phyloP scores from a whole-genome alignment of 2,329 filamentous ascomycete genomes.

The Pseudocercospora pini-densiflorae region DNA sequence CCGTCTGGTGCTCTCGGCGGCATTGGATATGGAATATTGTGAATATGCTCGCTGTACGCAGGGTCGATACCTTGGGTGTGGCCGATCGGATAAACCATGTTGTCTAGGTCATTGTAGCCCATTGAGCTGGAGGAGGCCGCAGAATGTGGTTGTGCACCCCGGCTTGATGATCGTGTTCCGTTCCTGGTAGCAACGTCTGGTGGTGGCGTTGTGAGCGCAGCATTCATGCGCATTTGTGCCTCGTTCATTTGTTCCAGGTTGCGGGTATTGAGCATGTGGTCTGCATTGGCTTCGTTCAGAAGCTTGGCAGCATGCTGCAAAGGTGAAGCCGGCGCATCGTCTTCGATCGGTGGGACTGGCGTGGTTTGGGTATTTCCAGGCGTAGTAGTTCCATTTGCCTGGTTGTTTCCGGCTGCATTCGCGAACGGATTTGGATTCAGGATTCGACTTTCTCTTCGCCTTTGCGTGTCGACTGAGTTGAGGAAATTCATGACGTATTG shows the following conservation, averaged over 20 bases:
- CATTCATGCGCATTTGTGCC: constrained; percentile 58
- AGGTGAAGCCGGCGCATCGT: constrained; percentile 69
- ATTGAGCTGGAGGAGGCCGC: constrained; percentile 57
- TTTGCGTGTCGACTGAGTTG: constrained; percentile 66
- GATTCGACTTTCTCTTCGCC: constrained; percentile 64
- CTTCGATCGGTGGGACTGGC: constrained; percentile 43
- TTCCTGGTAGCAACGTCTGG: constrained; percentile 50
- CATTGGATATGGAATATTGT: constrained; percentile 87
- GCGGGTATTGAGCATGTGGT: constrained; percentile 66
- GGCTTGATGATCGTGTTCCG: constrained; percentile 48
- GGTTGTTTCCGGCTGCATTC: constrained; percentile 13
- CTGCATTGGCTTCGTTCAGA: constrained; percentile 67
- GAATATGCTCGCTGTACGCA: constrained; percentile 90
- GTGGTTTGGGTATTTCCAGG: constrained; percentile 19
- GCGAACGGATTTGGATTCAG: constrained; percentile 44
- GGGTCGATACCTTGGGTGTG: constrained; percentile 92
- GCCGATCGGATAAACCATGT: constrained; percentile 87
- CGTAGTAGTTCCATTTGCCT: constrained; percentile 20
- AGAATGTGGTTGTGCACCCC: constrained; percentile 48
- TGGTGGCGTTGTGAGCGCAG: constrained; percentile 61
- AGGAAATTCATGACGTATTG: constrained; percentile 72
- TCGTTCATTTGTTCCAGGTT: constrained; percentile 69
- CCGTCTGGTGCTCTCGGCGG: constrained; percentile 66
- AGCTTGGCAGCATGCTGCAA: constrained; percentile 71
- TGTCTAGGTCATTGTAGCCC: constrained; percentile 65